Percentiles rank a stretch among this genome's conserved stretches.
Conservation (phyloP, 352 stramenopile genomes). For the Globisporangium middletonii region DNA sequence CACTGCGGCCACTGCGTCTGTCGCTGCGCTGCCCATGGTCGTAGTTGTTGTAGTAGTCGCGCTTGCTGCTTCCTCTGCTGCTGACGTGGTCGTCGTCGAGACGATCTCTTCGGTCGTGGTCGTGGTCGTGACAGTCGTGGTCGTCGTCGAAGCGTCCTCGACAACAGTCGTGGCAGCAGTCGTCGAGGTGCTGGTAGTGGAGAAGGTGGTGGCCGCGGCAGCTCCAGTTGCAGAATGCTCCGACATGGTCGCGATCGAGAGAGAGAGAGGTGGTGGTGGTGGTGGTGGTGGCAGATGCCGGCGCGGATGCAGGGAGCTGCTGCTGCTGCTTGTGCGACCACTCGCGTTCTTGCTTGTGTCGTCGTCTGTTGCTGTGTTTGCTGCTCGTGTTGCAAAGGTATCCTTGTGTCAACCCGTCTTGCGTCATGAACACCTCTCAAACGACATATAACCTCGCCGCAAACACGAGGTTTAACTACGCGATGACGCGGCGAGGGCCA, state of each 20-base stretch:
- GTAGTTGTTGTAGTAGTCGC: not conserved
- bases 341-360: conserved; percentile 2
- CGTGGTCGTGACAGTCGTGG: conserved; percentile 6
- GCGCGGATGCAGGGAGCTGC: not conserved
- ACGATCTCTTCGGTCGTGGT: conserved; percentile 4
- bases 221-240: conserved; percentile 14
- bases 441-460: not conserved
- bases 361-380: not conserved
- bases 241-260: conserved; percentile 1
- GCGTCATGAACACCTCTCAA: not conserved
- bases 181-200: not conserved
- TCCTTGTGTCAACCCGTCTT: not conserved
- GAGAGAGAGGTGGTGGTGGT: not conserved
- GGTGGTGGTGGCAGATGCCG: not conserved
- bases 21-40: conserved; percentile 2
- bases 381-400: not conserved
- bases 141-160: not conserved
- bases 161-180: not conserved
- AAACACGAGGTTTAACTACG: conserved; percentile 2
- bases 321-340: not conserved
- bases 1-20: not conserved
- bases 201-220: conserved; percentile 2
- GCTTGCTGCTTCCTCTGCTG: not conserved
- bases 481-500: conserved; percentile 10
- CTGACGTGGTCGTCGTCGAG: conserved; percentile 1